Percentiles rank a stretch among this genome's conserved stretches.
Evolutionary conservation across 2,329 filamentous ascomycete genomes (phyloP).

Genomic region (Aureobasidium subglaciale): DNA sequence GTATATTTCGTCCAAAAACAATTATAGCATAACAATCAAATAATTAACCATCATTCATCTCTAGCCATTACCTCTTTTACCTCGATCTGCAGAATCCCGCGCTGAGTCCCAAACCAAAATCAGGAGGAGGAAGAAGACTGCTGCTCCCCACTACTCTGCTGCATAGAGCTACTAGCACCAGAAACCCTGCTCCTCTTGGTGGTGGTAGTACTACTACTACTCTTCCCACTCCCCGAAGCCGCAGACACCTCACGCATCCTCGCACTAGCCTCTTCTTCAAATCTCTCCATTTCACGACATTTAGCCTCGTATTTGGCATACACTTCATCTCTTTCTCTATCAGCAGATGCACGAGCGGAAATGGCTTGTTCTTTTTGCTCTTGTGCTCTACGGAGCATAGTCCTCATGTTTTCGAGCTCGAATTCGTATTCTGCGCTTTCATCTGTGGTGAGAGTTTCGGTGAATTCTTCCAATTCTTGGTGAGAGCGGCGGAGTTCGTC

Average conservation of each 20-base stretch:
- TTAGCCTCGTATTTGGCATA: slow-evolving; percentile 23
- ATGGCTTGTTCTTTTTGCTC: slow-evolving; percentile 28
- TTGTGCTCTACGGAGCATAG: slow-evolving; percentile 23
- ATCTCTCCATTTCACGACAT: slow-evolving; percentile 24
- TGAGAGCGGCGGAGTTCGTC: slow-evolving; percentile 22
- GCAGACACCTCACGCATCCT: background rate
- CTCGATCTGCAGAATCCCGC: no score
- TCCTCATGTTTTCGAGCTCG: slow-evolving; percentile 26
- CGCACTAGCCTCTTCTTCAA: slow-evolving; percentile 18
- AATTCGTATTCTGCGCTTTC: slow-evolving; percentile 23
- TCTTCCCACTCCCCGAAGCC: background rate
- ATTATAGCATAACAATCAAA: no score
- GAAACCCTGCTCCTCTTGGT: slow-evolving; percentile 9
- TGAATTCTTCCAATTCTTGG: slow-evolving; percentile 24
- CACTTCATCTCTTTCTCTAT: slow-evolving; percentile 23
- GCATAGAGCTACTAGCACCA: background rate
- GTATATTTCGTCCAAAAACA: no score
- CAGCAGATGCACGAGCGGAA: slow-evolving; percentile 22
- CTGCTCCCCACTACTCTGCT: background rate
- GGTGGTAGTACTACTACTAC: slow-evolving; percentile 3
- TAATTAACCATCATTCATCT: no score
- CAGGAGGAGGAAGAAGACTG: no score
- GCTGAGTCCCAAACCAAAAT: no score
- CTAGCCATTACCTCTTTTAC: no score
- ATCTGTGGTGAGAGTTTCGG: slow-evolving; percentile 23